Evolutionary conservation across 495 filamentous ascomycete species (phyloP).

Genomic region (Stereocaulon alpinum): DNA sequence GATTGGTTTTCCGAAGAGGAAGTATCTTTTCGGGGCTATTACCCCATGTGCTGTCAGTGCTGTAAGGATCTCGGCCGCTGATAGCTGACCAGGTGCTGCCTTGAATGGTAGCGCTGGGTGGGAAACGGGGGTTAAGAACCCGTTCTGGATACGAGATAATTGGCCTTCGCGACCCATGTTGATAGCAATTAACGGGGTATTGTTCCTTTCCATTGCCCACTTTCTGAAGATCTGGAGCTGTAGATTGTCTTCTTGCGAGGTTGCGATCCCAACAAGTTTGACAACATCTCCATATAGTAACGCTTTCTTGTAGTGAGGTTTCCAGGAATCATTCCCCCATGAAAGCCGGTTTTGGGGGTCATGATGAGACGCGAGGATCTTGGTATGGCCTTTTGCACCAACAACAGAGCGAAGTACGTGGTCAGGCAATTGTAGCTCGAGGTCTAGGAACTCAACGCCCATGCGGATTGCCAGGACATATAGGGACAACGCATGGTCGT

Average conservation of each 20-base stretch:
- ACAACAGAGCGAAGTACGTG: slow-evolving; percentile 56
- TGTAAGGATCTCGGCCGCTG: slow-evolving; percentile 74
- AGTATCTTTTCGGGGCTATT: slow-evolving; percentile 67
- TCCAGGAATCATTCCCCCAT: slow-evolving; percentile 85
- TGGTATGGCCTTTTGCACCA: slow-evolving; percentile 57
- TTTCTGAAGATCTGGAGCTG: slow-evolving; percentile 72
- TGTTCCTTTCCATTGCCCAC: slow-evolving; percentile 59
- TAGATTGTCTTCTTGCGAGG: slow-evolving; percentile 71
- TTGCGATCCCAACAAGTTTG: slow-evolving; percentile 85
- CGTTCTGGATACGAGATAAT: slow-evolving; percentile 79
- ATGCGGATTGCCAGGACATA: slow-evolving; percentile 70
- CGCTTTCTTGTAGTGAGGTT: slow-evolving; percentile 75
- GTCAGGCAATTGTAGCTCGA: slow-evolving; percentile 82
- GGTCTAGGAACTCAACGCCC: slow-evolving; percentile 83
- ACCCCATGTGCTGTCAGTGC: slow-evolving; percentile 71
- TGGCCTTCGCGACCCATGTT: slow-evolving; percentile 91
- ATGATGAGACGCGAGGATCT: slow-evolving; percentile 92
- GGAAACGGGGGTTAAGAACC: slow-evolving; percentile 91
- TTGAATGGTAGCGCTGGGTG: slow-evolving; percentile 83
- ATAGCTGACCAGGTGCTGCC: slow-evolving; percentile 90
- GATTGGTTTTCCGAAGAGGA: slow-evolving; percentile 80
- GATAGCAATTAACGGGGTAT: slow-evolving; percentile 78
- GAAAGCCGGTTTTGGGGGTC: slow-evolving; percentile 69
- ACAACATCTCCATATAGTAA: slow-evolving; percentile 81
- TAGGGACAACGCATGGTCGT: slow-evolving; percentile 56